Evolutionary conservation across 1,139 yeast species (phyloP).

Genomic region (Magnusiomyces paraingens): DNA sequence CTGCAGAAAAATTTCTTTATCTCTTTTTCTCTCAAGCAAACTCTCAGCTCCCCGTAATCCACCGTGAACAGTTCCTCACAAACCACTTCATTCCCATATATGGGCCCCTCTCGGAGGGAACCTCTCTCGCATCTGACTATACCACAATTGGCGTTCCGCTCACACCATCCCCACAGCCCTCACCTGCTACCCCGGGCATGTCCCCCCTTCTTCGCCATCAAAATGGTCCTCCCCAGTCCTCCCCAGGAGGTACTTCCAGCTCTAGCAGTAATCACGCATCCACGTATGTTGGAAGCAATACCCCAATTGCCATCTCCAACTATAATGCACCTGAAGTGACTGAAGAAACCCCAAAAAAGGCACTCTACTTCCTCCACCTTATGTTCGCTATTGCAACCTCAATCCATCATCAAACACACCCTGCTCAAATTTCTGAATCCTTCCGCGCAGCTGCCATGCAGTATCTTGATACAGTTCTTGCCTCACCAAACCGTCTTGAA

Average conservation of each 20-base stretch:
- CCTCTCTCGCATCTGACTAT: conserved; percentile 56
- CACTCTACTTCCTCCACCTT: conserved; percentile 59
- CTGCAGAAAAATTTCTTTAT: conserved; percentile 62
- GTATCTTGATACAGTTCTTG: conserved; percentile 53
- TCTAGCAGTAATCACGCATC: not conserved
- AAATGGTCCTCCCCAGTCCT: conserved; percentile 14
- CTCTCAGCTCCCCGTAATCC: conserved; percentile 74
- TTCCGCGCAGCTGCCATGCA: conserved; percentile 63
- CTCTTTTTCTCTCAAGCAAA: conserved; percentile 73
- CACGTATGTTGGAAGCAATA: conserved; percentile 12
- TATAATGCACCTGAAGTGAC: conserved; percentile 13
- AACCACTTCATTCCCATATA: conserved; percentile 70
- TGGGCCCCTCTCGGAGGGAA: conserved; percentile 52
- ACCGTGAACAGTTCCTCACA: conserved; percentile 65
- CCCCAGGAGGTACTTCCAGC: not conserved
- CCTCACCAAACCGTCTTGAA: conserved; percentile 57
- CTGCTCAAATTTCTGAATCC: conserved; percentile 62
- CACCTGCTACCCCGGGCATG: conserved; percentile 15
- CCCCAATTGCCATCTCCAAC: conserved; percentile 1
- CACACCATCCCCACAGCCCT: conserved; percentile 19
- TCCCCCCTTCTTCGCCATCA: conserved; percentile 13
- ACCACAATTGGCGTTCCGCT: conserved; percentile 42
- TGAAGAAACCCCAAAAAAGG: conserved; percentile 9
- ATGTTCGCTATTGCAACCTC: conserved; percentile 79
- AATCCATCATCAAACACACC: conserved; percentile 63